Percentiles rank a stretch among this genome's conserved stretches.
phyloP scores from a whole-genome alignment of 306 rosid genomes.

The Pachyrhizus erosus region DNA sequence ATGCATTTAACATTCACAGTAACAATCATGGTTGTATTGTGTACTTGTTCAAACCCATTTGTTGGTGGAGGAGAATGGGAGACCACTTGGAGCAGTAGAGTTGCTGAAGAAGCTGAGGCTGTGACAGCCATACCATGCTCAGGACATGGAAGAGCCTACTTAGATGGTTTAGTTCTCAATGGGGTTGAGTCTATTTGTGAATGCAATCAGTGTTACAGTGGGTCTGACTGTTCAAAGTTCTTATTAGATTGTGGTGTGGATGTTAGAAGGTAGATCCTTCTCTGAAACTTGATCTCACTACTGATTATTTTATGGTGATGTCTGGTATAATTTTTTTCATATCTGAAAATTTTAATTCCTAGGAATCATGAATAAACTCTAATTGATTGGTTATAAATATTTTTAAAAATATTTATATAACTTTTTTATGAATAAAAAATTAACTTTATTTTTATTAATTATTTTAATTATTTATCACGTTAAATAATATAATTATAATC shows the following conservation, averaged over 20 bases:
- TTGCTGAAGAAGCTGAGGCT: slow-evolving; percentile 51
- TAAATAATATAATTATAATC: no score
- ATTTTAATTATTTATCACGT: no score
- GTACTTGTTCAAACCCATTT: background rate
- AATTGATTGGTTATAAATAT: no score
- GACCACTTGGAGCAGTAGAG: slow-evolving; percentile 49
- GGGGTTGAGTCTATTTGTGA: slow-evolving; percentile 54
- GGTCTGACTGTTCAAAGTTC: slow-evolving; percentile 47
- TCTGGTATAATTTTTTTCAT: no score
- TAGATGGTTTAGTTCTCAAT: slow-evolving; percentile 54
- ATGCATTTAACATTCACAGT: background rate
- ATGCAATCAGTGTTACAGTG: slow-evolving; percentile 58
- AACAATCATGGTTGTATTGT: background rate
- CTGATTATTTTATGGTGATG: no score
- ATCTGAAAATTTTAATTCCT: no score
- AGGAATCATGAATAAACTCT: no score
- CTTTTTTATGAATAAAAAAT: no score
- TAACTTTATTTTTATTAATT: no score
- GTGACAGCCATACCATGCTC: slow-evolving; percentile 60
- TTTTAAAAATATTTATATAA: no score
- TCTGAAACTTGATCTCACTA: no score
- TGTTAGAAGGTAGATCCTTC: slow-evolving; percentile 40
- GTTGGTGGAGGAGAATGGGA: slow-evolving; percentile 25
- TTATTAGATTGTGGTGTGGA: slow-evolving; percentile 42
- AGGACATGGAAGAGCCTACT: slow-evolving; percentile 64